Conservation (phyloP, 2,329 filamentous ascomycete species). For the Escovopsis weberi region DNA sequence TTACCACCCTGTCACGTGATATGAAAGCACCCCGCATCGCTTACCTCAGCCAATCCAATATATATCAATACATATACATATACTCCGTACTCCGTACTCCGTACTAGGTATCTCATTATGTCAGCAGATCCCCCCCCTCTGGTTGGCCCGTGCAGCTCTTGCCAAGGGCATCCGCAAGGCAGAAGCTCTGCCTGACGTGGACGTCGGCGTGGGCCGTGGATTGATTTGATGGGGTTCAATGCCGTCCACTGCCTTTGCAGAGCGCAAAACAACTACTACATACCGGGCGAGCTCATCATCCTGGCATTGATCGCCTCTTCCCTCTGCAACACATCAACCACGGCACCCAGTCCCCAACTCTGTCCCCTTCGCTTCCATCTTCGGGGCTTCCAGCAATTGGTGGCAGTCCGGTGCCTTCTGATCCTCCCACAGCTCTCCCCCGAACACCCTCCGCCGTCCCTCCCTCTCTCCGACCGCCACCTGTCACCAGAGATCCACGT, state of each 20-base stretch:
- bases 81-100: too few relatives aligned
- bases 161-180: conserved; percentile 13
- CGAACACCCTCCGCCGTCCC: not conserved
- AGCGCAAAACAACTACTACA: conserved; percentile 17
- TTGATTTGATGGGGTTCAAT: too few relatives aligned
- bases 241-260: too few relatives aligned
- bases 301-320: too few relatives aligned
- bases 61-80: too few relatives aligned
- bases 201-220: conserved; percentile 27
- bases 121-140: conserved; percentile 6
- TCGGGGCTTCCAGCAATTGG: conserved; percentile 7
- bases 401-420: not conserved
- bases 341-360: not conserved
- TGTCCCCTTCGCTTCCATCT: not conserved
- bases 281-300: too few relatives aligned
- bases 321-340: conserved; percentile 8
- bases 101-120: too few relatives aligned
- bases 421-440: not conserved
- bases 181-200: conserved; percentile 25
- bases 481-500: conserved; percentile 1
- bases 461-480: not conserved
- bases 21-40: not conserved
- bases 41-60: too few relatives aligned
- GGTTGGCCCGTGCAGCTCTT: conserved; percentile 13
- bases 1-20: too few relatives aligned